These are phyloP conservation scores for Leishmania tarentolae DNA, from an alignment of 208 protist genomes.

Conservation along the genomic window DNA sequence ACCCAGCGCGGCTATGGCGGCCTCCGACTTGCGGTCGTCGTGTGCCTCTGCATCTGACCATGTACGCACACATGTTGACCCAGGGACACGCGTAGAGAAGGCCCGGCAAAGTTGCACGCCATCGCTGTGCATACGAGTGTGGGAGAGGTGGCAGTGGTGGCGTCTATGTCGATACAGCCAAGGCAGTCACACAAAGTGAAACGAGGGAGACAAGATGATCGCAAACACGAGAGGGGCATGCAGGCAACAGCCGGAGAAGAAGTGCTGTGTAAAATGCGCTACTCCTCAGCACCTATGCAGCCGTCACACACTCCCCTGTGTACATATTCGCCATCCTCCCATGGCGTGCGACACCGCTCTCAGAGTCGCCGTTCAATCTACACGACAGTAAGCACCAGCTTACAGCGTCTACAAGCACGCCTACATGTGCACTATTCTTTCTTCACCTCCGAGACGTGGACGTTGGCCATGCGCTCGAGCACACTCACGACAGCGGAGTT, in stretches of 20 bases:
- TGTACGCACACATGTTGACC: not conserved
- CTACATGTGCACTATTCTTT: conserved; percentile 18
- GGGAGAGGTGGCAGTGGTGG: not conserved
- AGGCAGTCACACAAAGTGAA: not conserved
- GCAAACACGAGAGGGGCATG: not conserved
- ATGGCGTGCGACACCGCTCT: not conserved
- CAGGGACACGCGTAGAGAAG: not conserved
- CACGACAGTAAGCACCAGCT: not conserved
- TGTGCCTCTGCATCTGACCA: not conserved
- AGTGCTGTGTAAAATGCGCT: not conserved
- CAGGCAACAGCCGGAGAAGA: not conserved
- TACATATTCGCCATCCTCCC: not conserved
- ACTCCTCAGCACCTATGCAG: not conserved
- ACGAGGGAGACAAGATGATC: not conserved
- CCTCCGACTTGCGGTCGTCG: not conserved
- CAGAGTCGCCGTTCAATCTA: not conserved
- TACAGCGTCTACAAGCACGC: not conserved
- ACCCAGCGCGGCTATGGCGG: not conserved
- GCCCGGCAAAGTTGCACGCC: not conserved
- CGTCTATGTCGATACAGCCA: not conserved
- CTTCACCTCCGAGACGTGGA: conserved; percentile 79
- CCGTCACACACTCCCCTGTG: not conserved
- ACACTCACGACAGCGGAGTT: conserved; percentile 94
- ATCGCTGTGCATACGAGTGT: not conserved
- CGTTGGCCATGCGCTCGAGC: conserved; percentile 89